Evolutionary conservation across 1,284 basidiomycete genomes (phyloP), one percentile per base, ranked within the genome.

Genomic region (Fomitopsis palustris): DNA sequence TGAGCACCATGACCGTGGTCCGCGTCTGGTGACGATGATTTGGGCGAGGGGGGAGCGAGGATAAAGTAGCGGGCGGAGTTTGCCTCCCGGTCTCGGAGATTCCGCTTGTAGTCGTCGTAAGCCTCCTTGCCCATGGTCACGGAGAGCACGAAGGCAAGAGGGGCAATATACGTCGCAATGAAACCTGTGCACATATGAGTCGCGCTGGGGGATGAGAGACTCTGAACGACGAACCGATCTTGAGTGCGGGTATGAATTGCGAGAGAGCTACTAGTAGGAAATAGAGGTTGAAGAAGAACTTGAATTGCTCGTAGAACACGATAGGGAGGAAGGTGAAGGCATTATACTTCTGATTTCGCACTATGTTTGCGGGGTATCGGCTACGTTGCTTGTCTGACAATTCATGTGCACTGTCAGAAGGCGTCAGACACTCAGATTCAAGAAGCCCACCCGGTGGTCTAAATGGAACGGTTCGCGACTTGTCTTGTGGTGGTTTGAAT

Each of bases 221-320:
- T 5, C 5, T 14, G 1, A 29, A 21, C 45, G 35, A 78, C 84
- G 55, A 57, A 92, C 93, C 95, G 61, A 98, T 99, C 78, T 95
- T 96, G 64, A 99, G 83, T 0, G 96, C 92, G 4, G 96, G 97
- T 9, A 99, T 81, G 69, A 99, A 98, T 72, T 99, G 96, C 31
- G 92, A 95, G 4, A 99, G 79, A 0, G 97, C 96, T 16, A 99
- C 97, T 14, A 98, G 87, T 4, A 99, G 85, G 72, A 99, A 99
- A 76, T 99, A 99, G 14, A 99, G 83, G 74, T 99, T 99, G 88
- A 98, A 99, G 81, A 99, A 99, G 81, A 97, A 98, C 76, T 98
- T 99, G 90, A 99, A 99, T 75, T 99, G 97, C 74, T 98, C 96
- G 75, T 98, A 99, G 72, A 99, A 88, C 45, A 99, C 96, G 62